Base-by-base conservation (phyloP, 2,329 filamentous ascomycete species). In the Calonectria ilicicola region DNA sequence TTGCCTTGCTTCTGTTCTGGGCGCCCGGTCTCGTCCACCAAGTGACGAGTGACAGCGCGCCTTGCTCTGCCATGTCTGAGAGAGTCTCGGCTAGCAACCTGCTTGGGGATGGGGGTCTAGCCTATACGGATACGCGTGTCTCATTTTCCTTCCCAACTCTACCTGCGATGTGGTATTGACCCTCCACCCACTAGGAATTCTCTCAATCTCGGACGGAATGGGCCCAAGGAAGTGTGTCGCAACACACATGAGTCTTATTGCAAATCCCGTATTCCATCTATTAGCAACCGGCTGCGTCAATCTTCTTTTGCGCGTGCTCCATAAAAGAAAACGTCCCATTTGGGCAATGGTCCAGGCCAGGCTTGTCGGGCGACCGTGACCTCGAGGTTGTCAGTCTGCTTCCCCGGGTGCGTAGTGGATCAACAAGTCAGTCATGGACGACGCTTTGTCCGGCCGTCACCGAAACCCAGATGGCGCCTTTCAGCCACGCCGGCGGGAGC, bases 51-150 rank as follows among this genome's bases (percentile, higher is more conserved):
- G 23, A 29, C n/a, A 29, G 58, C 53, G 53, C 32, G 53, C 53
- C 21, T 60, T 40, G 53, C 32, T 60, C 38, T 40, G 53, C n/a
- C 53, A 21, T 58, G 47, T 65, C 53, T 69, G 40, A 56, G 49
- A 65, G 60, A 58, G 67, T 65, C 67, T 69, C 62, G 66, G 66
- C 66, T 63, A 63, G 49, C 14, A 7, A 51, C 42, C 32, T 62
- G 66, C 66, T 51, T 17, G 23, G 32, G 32, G 29, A 17, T 63
- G 46, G 66, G 66, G 58, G 23, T 32, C 32, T 26, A 32, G 32
- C 32, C 53, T 19, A 60, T 40, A 60, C 15, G 53, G 53, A 60
- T 60, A 60, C 53, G 53, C 35, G 53, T 60, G 53, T 60, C 53
- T 60, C 53, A 60, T 60, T 60, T 60, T 38, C 32, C 27, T 38